Base-by-base conservation (phyloP, 495 filamentous ascomycete species). In the Lichina pygmaea region DNA sequence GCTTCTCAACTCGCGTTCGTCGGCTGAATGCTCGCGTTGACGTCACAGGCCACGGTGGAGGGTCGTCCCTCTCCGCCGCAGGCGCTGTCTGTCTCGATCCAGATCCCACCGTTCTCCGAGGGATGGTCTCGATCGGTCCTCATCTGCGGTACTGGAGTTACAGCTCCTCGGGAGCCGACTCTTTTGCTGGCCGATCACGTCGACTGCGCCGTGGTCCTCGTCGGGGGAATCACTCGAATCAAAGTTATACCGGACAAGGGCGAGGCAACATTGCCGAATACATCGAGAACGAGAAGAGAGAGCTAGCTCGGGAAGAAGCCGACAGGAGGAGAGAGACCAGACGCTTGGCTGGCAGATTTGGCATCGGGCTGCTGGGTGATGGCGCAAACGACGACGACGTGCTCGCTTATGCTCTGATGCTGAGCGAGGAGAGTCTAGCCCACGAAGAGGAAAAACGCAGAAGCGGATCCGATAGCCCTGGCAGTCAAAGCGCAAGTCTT, bases 101-200 rank as follows among this genome's bases (percentile, higher is more conserved):
- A 0, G 84, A 97, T 52, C 74, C 89, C 33, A 86, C 82, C 0
- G 64, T 73, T 1, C 72, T 97, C n/a, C 74, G 86, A n/a, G 89
- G 89, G 37, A 77, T 86, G 56, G 80, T 94, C 8, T 76, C 86
- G 0, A 68, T 92, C 33, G 89, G 91, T 36, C 79, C 77, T 0
- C 77, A 86, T 55, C 62, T 97, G 8, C 77, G 82, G 34, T 94
- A 85, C 56, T 97, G 89, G 89, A 76, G 78, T 13, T 94, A 92
- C 56, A 92, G 81, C 54, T 86, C 85, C 5, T 55, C 59, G 1
- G 56, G 57, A 13, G 48, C 43, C 7, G 48, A 49, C 12, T 43
- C 48, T 9, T 49, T 48, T 33, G 41, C 59, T 11, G 60, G 66
- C 41, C 61, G 62, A 4, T 67, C 65, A 51, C 64, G 66, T 0